Percentiles rank a stretch among this genome's conserved stretches.
These are phyloP conservation scores for Boletellus ananas DNA, from an alignment of 768 basidiomycete species.

Conservation along the genomic window DNA sequence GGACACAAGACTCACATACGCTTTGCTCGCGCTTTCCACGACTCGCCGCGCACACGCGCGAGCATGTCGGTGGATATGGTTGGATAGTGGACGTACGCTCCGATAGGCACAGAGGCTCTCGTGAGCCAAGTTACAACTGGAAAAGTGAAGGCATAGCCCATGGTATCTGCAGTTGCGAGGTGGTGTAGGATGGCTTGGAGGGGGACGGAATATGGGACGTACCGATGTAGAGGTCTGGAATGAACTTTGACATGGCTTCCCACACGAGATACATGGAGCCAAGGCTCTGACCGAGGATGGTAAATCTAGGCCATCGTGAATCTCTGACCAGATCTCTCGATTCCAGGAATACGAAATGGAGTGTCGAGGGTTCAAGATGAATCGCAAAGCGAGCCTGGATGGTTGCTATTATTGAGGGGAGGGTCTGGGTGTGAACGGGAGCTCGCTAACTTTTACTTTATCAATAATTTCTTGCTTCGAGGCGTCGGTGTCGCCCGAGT, in stretches of 20 bases:
- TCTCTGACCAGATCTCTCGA: slow-evolving; percentile 75
- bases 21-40: slow-evolving; percentile 24
- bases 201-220: slow-evolving; percentile 13
- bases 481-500: slow-evolving; percentile 82
- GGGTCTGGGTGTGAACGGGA: not conserved
- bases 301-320: slow-evolving; percentile 83
- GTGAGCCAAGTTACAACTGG: slow-evolving; percentile 63
- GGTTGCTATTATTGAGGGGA: not conserved
- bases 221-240: slow-evolving; percentile 94
- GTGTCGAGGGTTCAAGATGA: slow-evolving; percentile 51
- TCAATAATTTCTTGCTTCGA: slow-evolving; percentile 75
- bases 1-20: slow-evolving; percentile 21
- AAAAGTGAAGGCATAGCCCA: slow-evolving; percentile 97
- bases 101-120: slow-evolving; percentile 60
- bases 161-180: slow-evolving; percentile 62
- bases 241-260: slow-evolving; percentile 74
- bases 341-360: slow-evolving; percentile 81
- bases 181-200: slow-evolving; percentile 3
- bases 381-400: slow-evolving; percentile 79
- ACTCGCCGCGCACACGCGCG: slow-evolving; percentile 52
- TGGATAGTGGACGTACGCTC: slow-evolving; percentile 94
- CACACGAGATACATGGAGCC: slow-evolving; percentile 82
- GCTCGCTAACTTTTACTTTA: slow-evolving; percentile 65
- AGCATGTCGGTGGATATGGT: slow-evolving; percentile 96
- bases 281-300: slow-evolving; percentile 85